Evolutionary conservation across 1,284 basidiomycete genomes (phyloP), one percentile per base, ranked within the genome.

Genomic region (Stygiomarasmius scandens): DNA sequence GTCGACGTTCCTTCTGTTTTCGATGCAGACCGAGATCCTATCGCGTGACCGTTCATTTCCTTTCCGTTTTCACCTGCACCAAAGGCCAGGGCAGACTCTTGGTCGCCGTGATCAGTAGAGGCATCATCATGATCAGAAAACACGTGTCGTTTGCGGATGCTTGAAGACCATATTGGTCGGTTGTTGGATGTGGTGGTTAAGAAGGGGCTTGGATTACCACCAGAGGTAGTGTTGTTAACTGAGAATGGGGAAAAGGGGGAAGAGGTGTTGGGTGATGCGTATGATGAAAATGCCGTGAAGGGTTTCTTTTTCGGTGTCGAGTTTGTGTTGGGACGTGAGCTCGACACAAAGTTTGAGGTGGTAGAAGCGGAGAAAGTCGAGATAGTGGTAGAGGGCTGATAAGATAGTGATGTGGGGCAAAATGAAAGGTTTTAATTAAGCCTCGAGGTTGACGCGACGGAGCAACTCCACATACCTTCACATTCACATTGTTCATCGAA

Each of bases 131-230:
- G 19, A 23, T 46, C 50, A 45, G 51, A n/a, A 41, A 52, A 52
- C 8, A 32, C 41, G 48, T 52, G 44, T 22, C 50, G 43, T 36
- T 52, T 52, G 22, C 50, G 44, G 44, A 52, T 46, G 36, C 19
- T 52, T 16, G 55, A 43, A 12, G 50, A 57, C 55, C 55, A 57
- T 9, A 38, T 25, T 29, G 55, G 55, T 52, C 55, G 34, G 43
- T 34, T 25, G 16, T 49, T 49, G 11, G 32, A 14, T 14, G 32
- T 34, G n/a, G 6, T 12, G 29, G 5, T 32, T 32, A 32, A 32
- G 29, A 5, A 5, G 29, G 5, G 5, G 6, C 6, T 32, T 32
- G 29, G 12, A 6, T 12, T 12, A 32, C 29, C 29, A 32, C 29
- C 12, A 41, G 38, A 9, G 8, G 32, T 34, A 34, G 32, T 34